A percentile compares a stretch with the other conserved stretches of the same genome.
phyloP scores from a whole-genome alignment of 768 basidiomycete genomes.

The Lentinula guzmanii region DNA sequence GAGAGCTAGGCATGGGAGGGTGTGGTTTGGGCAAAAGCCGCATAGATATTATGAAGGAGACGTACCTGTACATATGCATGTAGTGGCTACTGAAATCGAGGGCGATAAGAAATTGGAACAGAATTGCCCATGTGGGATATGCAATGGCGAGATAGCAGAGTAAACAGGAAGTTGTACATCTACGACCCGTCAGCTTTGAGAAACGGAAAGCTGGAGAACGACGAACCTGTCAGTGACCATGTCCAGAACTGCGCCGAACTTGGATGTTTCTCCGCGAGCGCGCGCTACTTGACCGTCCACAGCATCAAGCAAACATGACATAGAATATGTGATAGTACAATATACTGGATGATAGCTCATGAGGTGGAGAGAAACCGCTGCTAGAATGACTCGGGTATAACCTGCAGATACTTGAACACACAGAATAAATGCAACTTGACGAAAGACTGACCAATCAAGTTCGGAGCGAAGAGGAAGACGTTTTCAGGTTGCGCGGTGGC shows the following conservation, averaged over 20 bases:
- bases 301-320: slow-evolving; percentile 92
- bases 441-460: slow-evolving; percentile 75
- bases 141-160: slow-evolving; percentile 89
- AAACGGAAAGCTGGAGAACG: neutral
- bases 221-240: slow-evolving; percentile 97
- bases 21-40: slow-evolving; percentile 9
- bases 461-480: slow-evolving; percentile 95
- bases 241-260: slow-evolving; percentile 96
- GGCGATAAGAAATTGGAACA: slow-evolving; percentile 93
- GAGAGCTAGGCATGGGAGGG: slow-evolving; percentile 50
- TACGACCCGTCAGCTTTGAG: slow-evolving; percentile 22
- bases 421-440: slow-evolving; percentile 9
- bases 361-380: slow-evolving; percentile 80
- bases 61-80: slow-evolving; percentile 99
- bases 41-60: slow-evolving; percentile 4
- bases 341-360: slow-evolving; percentile 96
- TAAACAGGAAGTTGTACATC: slow-evolving; percentile 94
- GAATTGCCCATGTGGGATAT: slow-evolving; percentile 78
- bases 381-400: slow-evolving; percentile 86
- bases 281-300: slow-evolving; percentile 93
- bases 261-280: slow-evolving; percentile 82
- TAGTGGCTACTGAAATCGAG: slow-evolving; percentile 98
- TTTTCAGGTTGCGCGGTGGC: slow-evolving; percentile 92
- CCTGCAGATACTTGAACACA: slow-evolving; percentile 37
- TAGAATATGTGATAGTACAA: slow-evolving; percentile 81